These are phyloP conservation scores for Silene latifolia DNA, from an alignment of 148 eudicot species.

Conservation along the genomic window DNA sequence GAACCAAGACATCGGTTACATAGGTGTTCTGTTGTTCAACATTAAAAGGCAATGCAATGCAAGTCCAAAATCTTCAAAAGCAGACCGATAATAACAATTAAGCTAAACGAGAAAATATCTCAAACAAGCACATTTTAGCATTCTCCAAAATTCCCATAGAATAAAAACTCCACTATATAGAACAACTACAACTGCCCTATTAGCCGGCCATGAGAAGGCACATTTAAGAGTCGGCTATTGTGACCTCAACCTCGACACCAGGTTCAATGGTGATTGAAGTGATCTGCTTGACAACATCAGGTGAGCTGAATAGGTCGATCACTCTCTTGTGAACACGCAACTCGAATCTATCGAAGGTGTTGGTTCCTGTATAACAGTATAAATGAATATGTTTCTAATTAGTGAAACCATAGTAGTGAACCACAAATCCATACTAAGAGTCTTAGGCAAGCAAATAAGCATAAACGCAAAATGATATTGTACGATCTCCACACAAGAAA, in stretches of 20 bases:
- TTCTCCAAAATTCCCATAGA: constrained; percentile 25
- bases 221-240: constrained; percentile 62
- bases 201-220: neutral
- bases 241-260: constrained; percentile 69
- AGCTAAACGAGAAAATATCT: constrained; percentile 17
- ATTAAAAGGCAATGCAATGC: constrained; percentile 11
- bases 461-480: no score
- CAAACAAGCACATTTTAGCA: constrained; percentile 19
- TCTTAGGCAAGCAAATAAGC: no score
- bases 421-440: neutral
- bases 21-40: constrained; percentile 18
- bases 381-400: neutral
- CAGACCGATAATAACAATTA: constrained; percentile 15
- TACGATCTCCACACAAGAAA: no score
- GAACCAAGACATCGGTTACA: constrained; percentile 1
- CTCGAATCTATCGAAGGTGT: constrained; percentile 71
- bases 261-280: constrained; percentile 63
- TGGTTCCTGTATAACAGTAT: constrained; percentile 44
- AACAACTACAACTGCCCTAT: constrained; percentile 29
- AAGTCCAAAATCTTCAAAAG: constrained; percentile 20
- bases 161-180: constrained; percentile 16
- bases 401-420: neutral
- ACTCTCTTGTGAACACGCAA: constrained; percentile 82
- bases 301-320: constrained; percentile 78
- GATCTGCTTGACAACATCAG: constrained; percentile 80